phyloP scores from a whole-genome alignment of 2,329 filamentous ascomycete genomes.

The Aschersonia sp. region DNA sequence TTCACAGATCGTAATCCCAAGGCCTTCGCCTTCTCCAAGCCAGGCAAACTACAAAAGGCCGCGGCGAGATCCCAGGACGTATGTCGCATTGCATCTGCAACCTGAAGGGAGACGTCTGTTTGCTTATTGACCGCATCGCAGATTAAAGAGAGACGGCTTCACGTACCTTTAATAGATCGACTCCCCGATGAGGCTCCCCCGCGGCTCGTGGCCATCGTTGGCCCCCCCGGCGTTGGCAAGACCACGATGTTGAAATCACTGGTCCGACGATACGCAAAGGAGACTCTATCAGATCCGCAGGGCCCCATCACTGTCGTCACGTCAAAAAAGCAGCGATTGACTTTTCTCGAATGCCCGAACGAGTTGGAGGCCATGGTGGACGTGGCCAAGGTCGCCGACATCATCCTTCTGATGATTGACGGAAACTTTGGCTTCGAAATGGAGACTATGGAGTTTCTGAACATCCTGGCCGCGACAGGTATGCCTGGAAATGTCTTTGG shows the following conservation, averaged over 20 bases:
- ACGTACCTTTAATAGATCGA: conserved; percentile 92
- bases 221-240: conserved; percentile 88
- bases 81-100: conserved; percentile 9
- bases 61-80: conserved; percentile 61
- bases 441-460: conserved; percentile 99
- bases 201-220: conserved; percentile 84
- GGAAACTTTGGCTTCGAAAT: conserved; percentile 99
- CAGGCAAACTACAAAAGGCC: conserved; percentile 64
- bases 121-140: conserved; percentile 15
- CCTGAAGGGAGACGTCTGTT: background rate
- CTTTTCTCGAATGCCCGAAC: conserved; percentile 95
- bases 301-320: conserved; percentile 94
- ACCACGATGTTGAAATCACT: conserved; percentile 91
- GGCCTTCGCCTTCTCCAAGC: conserved; percentile 73
- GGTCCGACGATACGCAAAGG: conserved; percentile 88
- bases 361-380: conserved; percentile 95
- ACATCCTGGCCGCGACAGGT: conserved; percentile 80
- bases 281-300: conserved; percentile 76
- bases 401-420: conserved; percentile 94
- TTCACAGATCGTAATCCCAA: conserved; percentile 63
- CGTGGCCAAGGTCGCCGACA: conserved; percentile 91
- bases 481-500: conserved; percentile 99
- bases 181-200: conserved; percentile 91
- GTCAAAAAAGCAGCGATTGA: conserved; percentile 86
- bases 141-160: conserved; percentile 90